These are phyloP conservation scores for Lactifluus rugatus DNA, from an alignment of 768 basidiomycete species.

Conservation along the genomic window DNA sequence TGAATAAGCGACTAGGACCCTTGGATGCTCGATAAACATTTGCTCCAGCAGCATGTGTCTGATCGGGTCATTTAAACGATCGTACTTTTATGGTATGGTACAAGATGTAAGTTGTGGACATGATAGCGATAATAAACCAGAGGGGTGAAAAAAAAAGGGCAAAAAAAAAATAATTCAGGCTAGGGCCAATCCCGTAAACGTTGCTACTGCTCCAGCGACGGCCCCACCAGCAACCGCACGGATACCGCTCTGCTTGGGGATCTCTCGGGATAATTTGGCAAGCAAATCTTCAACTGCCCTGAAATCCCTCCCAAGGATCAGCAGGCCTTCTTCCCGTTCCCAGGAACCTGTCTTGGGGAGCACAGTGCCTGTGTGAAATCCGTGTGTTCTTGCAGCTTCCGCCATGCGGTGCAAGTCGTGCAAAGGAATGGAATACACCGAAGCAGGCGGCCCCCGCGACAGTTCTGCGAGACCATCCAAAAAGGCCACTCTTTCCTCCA, in stretches of 20 bases:
- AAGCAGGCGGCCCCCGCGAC: constrained; percentile 13
- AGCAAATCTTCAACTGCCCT: constrained; percentile 12
- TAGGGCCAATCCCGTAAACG: constrained; percentile 18
- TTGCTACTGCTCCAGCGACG: constrained; percentile 19
- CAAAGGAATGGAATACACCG: constrained; percentile 14
- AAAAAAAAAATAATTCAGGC: neutral
- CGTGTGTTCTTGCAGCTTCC: constrained; percentile 11
- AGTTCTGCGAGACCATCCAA: constrained; percentile 15
- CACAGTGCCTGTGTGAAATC: constrained; percentile 15
- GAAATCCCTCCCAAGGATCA: constrained; percentile 17
- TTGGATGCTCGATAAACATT: neutral
- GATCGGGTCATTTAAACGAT: neutral
- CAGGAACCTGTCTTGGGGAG: neutral
- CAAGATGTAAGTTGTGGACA: neutral
- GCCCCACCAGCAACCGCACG: constrained; percentile 15
- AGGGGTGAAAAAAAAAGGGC: neutral
- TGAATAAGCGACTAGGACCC: neutral
- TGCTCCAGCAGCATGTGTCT: neutral
- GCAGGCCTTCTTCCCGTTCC: constrained; percentile 10
- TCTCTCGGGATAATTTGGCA: constrained; percentile 5
- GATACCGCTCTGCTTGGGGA: neutral
- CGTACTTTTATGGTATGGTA: neutral
- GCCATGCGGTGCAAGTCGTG: constrained; percentile 9
- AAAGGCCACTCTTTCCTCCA: constrained; percentile 15
- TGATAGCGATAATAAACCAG: neutral